Base-by-base conservation (phyloP, 345 rosid genomes). In the Eutrema japonicum region DNA sequence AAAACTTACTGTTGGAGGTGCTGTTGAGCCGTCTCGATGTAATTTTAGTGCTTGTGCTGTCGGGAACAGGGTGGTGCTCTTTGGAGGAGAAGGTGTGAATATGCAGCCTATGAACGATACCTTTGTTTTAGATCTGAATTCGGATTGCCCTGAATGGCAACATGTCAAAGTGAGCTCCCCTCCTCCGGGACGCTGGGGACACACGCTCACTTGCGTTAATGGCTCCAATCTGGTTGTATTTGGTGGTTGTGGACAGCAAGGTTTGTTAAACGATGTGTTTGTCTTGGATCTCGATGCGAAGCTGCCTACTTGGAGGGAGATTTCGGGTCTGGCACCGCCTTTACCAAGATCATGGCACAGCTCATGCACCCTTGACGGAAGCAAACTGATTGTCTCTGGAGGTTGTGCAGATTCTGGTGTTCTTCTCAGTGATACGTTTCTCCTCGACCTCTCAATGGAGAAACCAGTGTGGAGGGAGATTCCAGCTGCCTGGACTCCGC, bases 31-130 rank as follows among this genome's bases (percentile, higher is more conserved):
- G 7, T 92, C 97, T 5, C 73, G 96, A 47, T 92, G 96, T 86
- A 92, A 92, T 77, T 92, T 89, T 64, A 86, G 90, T 77, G 93
- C 96, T 8, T 92, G 97, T 74, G 97, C 92, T 8, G 97, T 89
- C 3, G 96, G 96, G 43, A 92, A 92, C 60, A 82, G 92, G 26
- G 92, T 92, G 5, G 91, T 92, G 36, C 92, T 92, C 37, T 92
- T 89, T 59, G 94, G 97, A 53, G 97, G 97, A 8, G 97, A 92
- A 78, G 94, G 96, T 51, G 97, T 89, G 53, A 85, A 92, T 77
- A 92, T 92, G 97, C 91, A 92, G 71, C 97, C 97, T 4, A 92
- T 92, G 97, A 88, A 92, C 43, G 97, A 92, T 73, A 92, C 96
- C 8, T 92, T 92, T 81, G 92, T 92, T 14, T 59, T 92, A 83